Base-by-base conservation (phyloP, 2,329 filamentous ascomycete genomes). In the Phaeophleospora eucalypticola region DNA sequence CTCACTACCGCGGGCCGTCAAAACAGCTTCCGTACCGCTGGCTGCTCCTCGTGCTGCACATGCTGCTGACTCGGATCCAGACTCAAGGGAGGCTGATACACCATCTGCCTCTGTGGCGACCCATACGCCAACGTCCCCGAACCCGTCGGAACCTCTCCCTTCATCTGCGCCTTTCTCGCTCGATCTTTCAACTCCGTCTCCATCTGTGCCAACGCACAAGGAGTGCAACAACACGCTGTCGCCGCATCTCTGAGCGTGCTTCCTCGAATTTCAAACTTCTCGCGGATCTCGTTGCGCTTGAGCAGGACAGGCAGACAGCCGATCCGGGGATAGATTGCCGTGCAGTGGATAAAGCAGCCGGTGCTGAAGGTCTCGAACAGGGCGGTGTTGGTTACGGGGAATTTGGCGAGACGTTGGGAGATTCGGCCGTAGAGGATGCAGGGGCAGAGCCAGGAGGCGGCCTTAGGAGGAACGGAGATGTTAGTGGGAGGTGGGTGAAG, bases 111-210 rank as follows among this genome's bases (percentile, higher is more conserved):
- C n/a, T n/a, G n/a, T n/a, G n/a, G n/a, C n/a, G n/a, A n/a, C n/a
- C n/a, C n/a, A n/a, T n/a, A n/a, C n/a, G n/a, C n/a, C n/a, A n/a
- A n/a, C n/a, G n/a, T n/a, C n/a, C n/a, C n/a, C n/a, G n/a, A n/a
- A n/a, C n/a, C n/a, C n/a, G n/a, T n/a, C n/a, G n/a, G n/a, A n/a
- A n/a, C n/a, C n/a, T n/a, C n/a, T n/a, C n/a, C 36, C 12, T 32
- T 16, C 33, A 36, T 15, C 40, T 19, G 18, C 8, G 48, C 44
- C 15, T 15, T 8, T 4, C 7, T 19, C 4, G 54, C 47, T 4
- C 54, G 53, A 24, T 49, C 42, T 48, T 55, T 59, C 44, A 57
- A 35, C 36, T 59, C 57, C 12, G 39, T 52, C 20, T 57, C 43
- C 46, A 57, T 51, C 39, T 58, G 57, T 15, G 51, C 49, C 27